Percentiles rank a stretch among this genome's conserved stretches.
These are phyloP conservation scores for Aegilops longissima DNA, from an alignment of 176 grass and related monocot species.

Conservation along the genomic window DNA sequence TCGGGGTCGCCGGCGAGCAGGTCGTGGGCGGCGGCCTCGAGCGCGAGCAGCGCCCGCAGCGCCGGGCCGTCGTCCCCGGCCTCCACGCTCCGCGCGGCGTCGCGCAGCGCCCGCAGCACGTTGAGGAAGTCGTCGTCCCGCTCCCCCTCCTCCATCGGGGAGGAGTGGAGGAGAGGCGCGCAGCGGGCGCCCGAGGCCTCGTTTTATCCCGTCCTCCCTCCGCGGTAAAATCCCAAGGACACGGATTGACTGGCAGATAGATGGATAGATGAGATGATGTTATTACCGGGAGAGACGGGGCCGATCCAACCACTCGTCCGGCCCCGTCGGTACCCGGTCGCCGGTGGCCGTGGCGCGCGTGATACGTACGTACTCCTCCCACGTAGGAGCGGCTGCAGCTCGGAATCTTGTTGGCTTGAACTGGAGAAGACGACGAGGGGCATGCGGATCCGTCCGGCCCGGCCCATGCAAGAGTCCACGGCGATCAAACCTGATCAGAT, in stretches of 20 bases:
- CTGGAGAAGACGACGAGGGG: no score
- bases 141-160: constrained; percentile 41
- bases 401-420: no score
- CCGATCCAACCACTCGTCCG: neutral
- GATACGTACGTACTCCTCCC: no score
- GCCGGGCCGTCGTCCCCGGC: constrained; percentile 15
- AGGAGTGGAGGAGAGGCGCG: constrained; percentile 42
- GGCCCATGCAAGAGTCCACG: no score
- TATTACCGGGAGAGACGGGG: neutral
- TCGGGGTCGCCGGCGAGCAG: constrained; percentile 59
- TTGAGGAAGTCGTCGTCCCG: constrained; percentile 46
- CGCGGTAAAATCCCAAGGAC: neutral
- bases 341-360: neutral
- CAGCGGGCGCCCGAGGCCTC: neutral
- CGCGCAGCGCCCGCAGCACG: constrained; percentile 52
- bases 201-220: constrained; percentile 23
- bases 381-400: no score
- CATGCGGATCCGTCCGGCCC: no score
- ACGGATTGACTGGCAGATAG: neutral
- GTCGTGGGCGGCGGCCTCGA: constrained; percentile 61
- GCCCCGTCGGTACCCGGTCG: no score
- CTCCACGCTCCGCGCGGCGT: constrained; percentile 42
- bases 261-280: neutral
- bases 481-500: no score
- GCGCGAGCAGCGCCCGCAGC: constrained; percentile 66